Percentiles rank a stretch among this genome's conserved stretches.
Evolutionary conservation across 163 green algal genomes (phyloP).

Genomic region (Coccomyxa subellipsoidea): DNA sequence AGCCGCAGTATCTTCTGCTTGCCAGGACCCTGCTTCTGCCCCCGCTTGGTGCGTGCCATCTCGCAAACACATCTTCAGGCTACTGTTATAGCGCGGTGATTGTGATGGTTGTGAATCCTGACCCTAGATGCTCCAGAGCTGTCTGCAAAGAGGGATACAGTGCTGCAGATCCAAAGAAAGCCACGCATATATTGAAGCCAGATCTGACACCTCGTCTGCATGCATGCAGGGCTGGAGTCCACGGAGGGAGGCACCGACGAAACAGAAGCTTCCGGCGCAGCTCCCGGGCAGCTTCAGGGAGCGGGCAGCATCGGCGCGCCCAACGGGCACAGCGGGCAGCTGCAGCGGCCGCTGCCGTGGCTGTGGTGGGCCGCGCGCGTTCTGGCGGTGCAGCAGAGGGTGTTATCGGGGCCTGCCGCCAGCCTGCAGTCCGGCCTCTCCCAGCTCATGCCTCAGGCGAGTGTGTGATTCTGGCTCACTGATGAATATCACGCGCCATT

Average conservation of each 20-base stretch:
- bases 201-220: too few relatives aligned
- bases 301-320: neutral
- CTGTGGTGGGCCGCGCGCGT: conserved; percentile 1
- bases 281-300: neutral
- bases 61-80: too few relatives aligned
- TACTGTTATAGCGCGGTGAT: too few relatives aligned
- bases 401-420: conserved; percentile 52
- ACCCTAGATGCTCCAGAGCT: too few relatives aligned
- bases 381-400: conserved; percentile 52
- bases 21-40: conserved; percentile 43
- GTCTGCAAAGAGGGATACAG: too few relatives aligned
- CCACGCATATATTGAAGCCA: too few relatives aligned
- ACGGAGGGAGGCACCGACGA: neutral
- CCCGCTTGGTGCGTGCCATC: conserved; percentile 13
- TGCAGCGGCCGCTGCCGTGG: conserved; percentile 6
- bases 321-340: neutral
- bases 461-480: neutral
- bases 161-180: too few relatives aligned
- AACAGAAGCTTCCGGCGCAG: neutral
- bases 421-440: conserved; percentile 45
- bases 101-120: too few relatives aligned
- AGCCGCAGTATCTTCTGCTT: conserved; percentile 66
- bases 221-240: neutral
- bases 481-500: too few relatives aligned
- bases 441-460: conserved; percentile 20